Evolutionary conservation across 192 early-diverging fungal genomes (phyloP), one percentile per base, ranked within the genome.

Genomic region (Coemansia aciculifera): DNA sequence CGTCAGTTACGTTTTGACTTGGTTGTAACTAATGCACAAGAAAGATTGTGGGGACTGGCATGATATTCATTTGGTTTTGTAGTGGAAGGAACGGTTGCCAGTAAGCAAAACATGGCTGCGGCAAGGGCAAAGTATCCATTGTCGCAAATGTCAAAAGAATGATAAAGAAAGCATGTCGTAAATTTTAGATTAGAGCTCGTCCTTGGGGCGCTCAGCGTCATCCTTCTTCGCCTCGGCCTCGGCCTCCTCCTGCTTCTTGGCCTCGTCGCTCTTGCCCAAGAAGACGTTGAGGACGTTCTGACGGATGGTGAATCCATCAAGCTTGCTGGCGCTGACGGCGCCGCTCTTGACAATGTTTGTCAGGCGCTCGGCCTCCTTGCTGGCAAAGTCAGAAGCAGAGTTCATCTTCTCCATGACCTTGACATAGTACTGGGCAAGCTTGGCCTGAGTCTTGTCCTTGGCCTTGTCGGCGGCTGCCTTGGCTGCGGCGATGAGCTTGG

Each of bases 381-480:
- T 81, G 40, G 90, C 67, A 84, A 91, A 99, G 61, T 86, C 89
- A 0, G 85, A 85, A 7, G 87, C 87, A 24, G 85, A 81, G 59
- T 76, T 61, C 61, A 91, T 86, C 85, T 97, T 97, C 78, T 94
- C 89, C 90, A 98, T 93, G 65, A 94, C 89, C 77, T 96, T 98
- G 73, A 83, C 76, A 69, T 99, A 99, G 86, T 95, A 97, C 51
- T 85, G 80, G 34, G 94, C 90, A 71, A 85, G 89, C 70, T 70
- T 68, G 68, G 63, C 64, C 59, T 72, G 82, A 24, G 71, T 77
- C 49, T 69, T 83, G 69, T 70, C 71, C 61, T 74, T 79, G 62
- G 75, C 64, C 43, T 82, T 83, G 56, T 85, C 77, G 24, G 86
- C 85, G 48, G 73, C 62, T 1, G 31, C 59, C 65, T 78, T 69